Conservation (phyloP, 139 green algal genomes). For the Chlorella sp. region DNA sequence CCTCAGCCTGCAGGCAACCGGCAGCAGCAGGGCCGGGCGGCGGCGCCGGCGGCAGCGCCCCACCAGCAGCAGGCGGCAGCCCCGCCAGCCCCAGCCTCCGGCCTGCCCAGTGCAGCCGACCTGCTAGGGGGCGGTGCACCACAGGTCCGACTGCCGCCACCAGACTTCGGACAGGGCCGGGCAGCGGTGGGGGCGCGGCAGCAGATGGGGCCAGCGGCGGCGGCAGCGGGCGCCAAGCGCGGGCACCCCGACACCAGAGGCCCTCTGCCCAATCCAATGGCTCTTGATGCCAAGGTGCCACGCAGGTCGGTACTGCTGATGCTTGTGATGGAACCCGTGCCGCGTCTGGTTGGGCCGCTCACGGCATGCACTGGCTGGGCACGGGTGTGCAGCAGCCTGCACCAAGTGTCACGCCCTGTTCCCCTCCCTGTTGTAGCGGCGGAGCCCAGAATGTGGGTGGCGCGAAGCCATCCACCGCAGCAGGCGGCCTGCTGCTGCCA, state of each 20-base stretch:
- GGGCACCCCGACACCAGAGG: constrained; percentile 15
- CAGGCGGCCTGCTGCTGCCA: constrained; percentile 17
- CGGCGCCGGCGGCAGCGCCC: background rate
- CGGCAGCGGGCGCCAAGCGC: background rate
- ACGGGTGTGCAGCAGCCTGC: too few relatives aligned
- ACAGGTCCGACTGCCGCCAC: background rate
- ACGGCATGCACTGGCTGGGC: too few relatives aligned
- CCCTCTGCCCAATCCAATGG: constrained; percentile 28
- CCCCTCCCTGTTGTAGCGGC: background rate
- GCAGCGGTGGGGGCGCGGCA: background rate
- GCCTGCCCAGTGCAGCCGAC: constrained; percentile 9
- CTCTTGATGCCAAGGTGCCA: constrained; percentile 10
- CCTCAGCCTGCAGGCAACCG: background rate
- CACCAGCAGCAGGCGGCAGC: too few relatives aligned
- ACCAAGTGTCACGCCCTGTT: too few relatives aligned
- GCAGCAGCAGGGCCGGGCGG: background rate
- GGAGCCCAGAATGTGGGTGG: background rate
- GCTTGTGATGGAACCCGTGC: background rate
- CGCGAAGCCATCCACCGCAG: background rate
- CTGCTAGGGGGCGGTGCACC: background rate
- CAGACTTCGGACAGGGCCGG: background rate
- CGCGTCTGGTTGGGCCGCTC: too few relatives aligned
- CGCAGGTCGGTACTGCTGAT: background rate
- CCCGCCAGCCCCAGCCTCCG: too few relatives aligned
- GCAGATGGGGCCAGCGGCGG: too few relatives aligned